Percentiles rank a stretch among this genome's conserved stretches.
These are phyloP conservation scores for Suillus placidus DNA, from an alignment of 768 basidiomycete species.

Conservation along the genomic window DNA sequence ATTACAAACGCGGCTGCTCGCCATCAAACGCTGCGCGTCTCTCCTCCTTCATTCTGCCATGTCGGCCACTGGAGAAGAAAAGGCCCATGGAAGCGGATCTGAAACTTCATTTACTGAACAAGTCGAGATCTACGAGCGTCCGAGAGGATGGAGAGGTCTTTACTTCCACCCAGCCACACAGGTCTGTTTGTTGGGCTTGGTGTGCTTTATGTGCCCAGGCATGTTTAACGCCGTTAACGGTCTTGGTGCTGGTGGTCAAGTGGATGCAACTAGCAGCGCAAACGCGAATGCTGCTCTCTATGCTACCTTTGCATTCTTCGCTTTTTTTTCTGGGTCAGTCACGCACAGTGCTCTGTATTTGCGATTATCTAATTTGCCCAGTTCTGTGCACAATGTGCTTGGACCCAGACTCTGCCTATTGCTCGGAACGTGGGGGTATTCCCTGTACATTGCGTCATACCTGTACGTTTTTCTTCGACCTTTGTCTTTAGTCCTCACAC, in stretches of 20 bases:
- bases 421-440: slow-evolving; percentile 75
- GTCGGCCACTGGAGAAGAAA: slow-evolving; percentile 9
- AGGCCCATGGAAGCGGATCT: slow-evolving; percentile 6
- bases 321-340: slow-evolving; percentile 73
- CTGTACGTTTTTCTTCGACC: slow-evolving; percentile 49
- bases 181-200: slow-evolving; percentile 65
- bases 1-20: not conserved
- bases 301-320: slow-evolving; percentile 58
- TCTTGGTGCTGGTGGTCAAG: slow-evolving; percentile 77
- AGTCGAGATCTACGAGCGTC: slow-evolving; percentile 45
- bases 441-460: slow-evolving; percentile 73
- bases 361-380: slow-evolving; percentile 24
- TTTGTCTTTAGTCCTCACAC: not conserved
- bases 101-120: not conserved
- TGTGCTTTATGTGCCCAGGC: slow-evolving; percentile 63
- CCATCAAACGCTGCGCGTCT: not conserved
- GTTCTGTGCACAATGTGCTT: slow-evolving; percentile 79
- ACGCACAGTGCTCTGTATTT: not conserved
- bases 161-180: slow-evolving; percentile 55
- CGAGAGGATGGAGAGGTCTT: slow-evolving; percentile 52
- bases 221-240: slow-evolving; percentile 82
- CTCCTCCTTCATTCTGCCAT: slow-evolving; percentile 3
- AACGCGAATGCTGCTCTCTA: slow-evolving; percentile 75
- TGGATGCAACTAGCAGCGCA: slow-evolving; percentile 64
- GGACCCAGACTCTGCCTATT: slow-evolving; percentile 76